Evolutionary conservation across 1,139 yeast genomes (phyloP).

Genomic region (Pichia sp.): DNA sequence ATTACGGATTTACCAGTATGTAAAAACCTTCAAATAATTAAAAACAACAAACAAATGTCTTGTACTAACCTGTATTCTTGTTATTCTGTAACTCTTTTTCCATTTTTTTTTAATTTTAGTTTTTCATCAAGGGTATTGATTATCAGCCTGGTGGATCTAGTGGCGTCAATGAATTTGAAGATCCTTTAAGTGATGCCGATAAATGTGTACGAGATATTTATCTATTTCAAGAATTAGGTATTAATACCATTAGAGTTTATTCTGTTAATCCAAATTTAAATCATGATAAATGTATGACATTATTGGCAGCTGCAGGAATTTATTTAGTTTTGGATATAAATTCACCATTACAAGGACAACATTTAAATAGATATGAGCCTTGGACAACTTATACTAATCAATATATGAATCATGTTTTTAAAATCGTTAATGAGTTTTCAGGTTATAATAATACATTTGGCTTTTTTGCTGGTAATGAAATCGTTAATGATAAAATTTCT

Average conservation of each 20-base stretch:
- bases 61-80: neutral
- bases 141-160: conserved; percentile 74
- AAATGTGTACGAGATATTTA: conserved; percentile 70
- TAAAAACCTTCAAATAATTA: conserved; percentile 8
- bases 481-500: conserved; percentile 72
- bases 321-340: conserved; percentile 87
- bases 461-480: conserved; percentile 92
- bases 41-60: neutral
- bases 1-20: conserved; percentile 71
- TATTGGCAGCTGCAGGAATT: conserved; percentile 87
- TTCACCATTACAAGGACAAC: conserved; percentile 73
- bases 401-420: conserved; percentile 72
- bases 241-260: conserved; percentile 81
- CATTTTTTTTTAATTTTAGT: conserved; percentile 35
- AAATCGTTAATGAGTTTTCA: conserved; percentile 76
- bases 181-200: conserved; percentile 68
- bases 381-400: conserved; percentile 69
- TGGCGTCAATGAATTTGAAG: conserved; percentile 42
- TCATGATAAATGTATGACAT: conserved; percentile 88
- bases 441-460: conserved; percentile 85
- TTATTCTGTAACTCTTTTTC: neutral
- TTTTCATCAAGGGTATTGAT: conserved; percentile 70
- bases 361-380: conserved; percentile 82
- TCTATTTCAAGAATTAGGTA: conserved; percentile 68
- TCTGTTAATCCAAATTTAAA: conserved; percentile 76